Evolutionary conservation across 768 basidiomycete species (phyloP).

Genomic region (Suillus weaverae): DNA sequence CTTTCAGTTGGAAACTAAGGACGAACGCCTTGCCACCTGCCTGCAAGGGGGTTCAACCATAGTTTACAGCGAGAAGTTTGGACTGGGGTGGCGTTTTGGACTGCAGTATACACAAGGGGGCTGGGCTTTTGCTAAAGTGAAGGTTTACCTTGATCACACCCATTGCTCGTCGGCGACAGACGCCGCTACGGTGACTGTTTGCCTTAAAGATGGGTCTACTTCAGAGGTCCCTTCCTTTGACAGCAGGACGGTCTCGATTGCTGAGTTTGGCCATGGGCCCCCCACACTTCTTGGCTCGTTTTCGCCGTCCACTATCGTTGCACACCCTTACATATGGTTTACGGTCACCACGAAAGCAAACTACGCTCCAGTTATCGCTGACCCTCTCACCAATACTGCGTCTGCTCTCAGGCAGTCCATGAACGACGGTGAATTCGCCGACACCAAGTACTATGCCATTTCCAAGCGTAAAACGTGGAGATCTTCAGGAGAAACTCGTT

Average conservation of each 20-base stretch:
- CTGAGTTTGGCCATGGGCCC: slow-evolving; percentile 27
- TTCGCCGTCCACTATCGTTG: slow-evolving; percentile 11
- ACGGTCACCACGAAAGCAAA: slow-evolving; percentile 21
- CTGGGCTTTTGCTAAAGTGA: slow-evolving; percentile 25
- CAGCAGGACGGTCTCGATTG: slow-evolving; percentile 20
- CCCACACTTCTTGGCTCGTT: slow-evolving; percentile 27
- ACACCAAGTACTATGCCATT: slow-evolving; percentile 31
- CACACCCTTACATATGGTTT: slow-evolving; percentile 23
- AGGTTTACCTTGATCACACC: slow-evolving; percentile 28
- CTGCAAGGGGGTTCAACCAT: slow-evolving; percentile 6
- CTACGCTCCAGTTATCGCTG: slow-evolving; percentile 7
- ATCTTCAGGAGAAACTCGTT: slow-evolving; percentile 22
- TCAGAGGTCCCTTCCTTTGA: slow-evolving; percentile 8
- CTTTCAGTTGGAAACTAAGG: slow-evolving; percentile 26
- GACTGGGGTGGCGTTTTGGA: slow-evolving; percentile 30
- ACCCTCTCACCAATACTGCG: slow-evolving; percentile 18
- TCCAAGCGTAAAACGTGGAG: slow-evolving; percentile 16
- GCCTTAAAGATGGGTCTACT: slow-evolving; percentile 10
- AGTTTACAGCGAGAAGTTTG: slow-evolving; percentile 28
- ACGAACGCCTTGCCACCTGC: slow-evolving; percentile 20
- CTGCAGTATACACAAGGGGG: slow-evolving; percentile 15
- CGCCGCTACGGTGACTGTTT: slow-evolving; percentile 15
- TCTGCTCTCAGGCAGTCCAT: slow-evolving; percentile 25
- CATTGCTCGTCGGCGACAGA: slow-evolving; percentile 21
- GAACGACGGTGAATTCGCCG: slow-evolving; percentile 26